Evolutionary conservation across 768 basidiomycete species (phyloP).

Genomic region (Lentinula sp.): DNA sequence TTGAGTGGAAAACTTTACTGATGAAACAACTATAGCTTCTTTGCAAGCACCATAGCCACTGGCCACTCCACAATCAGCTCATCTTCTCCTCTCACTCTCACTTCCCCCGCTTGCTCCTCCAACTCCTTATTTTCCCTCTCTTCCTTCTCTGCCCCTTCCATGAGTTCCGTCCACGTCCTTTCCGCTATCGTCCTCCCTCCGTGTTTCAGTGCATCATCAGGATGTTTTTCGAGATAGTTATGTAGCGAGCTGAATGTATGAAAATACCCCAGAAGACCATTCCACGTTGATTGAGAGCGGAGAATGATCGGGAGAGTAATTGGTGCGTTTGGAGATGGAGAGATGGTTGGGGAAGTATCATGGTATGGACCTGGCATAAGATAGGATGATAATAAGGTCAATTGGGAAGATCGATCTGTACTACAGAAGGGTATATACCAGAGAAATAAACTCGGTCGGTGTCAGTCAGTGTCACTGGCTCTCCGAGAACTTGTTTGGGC

Average conservation of each 20-base stretch:
- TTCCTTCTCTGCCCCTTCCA: slow-evolving; percentile 28
- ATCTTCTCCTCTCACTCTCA: slow-evolving; percentile 29
- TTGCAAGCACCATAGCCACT: slow-evolving; percentile 33
- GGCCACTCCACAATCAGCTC: slow-evolving; percentile 45
- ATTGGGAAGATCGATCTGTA: too few species aligned
- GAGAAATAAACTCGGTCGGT: slow-evolving; percentile 55
- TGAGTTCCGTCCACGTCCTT: slow-evolving; percentile 54
- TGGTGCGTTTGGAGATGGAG: slow-evolving; percentile 6
- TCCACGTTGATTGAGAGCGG: slow-evolving; percentile 56
- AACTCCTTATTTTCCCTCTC: slow-evolving; percentile 20
- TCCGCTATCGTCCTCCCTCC: slow-evolving; percentile 58
- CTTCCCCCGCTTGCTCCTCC: slow-evolving; percentile 17
- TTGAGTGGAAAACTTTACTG: too few species aligned
- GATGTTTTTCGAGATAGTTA: slow-evolving; percentile 57
- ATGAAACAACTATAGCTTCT: background rate
- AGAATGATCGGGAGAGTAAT: slow-evolving; percentile 42
- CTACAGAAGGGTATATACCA: slow-evolving; percentile 24
- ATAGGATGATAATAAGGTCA: too few species aligned
- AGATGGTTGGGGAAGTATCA: slow-evolving; percentile 22
- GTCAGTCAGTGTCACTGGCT: slow-evolving; percentile 24
- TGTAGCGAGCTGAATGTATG: slow-evolving; percentile 68
- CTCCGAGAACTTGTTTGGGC: slow-evolving; percentile 26
- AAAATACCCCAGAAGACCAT: slow-evolving; percentile 60
- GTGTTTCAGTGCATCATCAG: slow-evolving; percentile 37
- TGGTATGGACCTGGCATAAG: slow-evolving; percentile 31